These are phyloP conservation scores for Pleomassaria siparia DNA, from an alignment of 2,329 filamentous ascomycete genomes.

Conservation along the genomic window DNA sequence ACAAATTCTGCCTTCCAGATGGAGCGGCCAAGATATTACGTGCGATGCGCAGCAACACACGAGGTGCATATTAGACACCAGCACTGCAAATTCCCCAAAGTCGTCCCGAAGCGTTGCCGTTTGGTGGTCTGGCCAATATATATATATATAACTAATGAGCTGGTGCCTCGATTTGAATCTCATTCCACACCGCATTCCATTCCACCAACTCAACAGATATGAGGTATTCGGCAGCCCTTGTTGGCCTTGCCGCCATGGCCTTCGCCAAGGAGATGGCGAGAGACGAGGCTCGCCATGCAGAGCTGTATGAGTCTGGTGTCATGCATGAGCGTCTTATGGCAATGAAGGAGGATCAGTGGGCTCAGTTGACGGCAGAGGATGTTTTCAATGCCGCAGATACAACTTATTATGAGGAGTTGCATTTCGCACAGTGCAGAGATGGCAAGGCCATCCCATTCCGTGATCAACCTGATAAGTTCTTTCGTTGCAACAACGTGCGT, in stretches of 20 bases:
- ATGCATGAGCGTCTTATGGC: constrained; percentile 33
- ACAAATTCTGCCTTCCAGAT: neutral
- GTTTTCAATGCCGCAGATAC: constrained; percentile 17
- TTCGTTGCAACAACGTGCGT: constrained; percentile 32
- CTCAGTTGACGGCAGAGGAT: constrained; percentile 9
- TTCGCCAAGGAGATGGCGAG: constrained; percentile 21
- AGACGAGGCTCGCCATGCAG: constrained; percentile 18
- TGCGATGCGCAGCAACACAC: neutral
- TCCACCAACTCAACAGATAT: constrained; percentile 7
- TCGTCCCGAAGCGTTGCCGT: too few species aligned
- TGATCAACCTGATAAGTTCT: constrained; percentile 28
- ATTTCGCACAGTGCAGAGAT: constrained; percentile 27
- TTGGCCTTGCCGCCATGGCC: constrained; percentile 16
- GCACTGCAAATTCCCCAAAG: neutral
- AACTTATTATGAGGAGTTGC: constrained; percentile 22
- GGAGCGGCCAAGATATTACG: neutral
- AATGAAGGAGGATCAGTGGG: constrained; percentile 25
- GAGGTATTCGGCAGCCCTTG: constrained; percentile 15
- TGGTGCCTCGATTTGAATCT: too few species aligned
- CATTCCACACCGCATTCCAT: neutral
- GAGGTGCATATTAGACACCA: neutral
- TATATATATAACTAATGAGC: too few species aligned
- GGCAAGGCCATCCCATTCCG: constrained; percentile 28
- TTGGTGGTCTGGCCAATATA: too few species aligned
- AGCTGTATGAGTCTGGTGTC: constrained; percentile 33